These are phyloP conservation scores for Penicillium cinerascens DNA, from an alignment of 495 filamentous ascomycete genomes.

Conservation along the genomic window DNA sequence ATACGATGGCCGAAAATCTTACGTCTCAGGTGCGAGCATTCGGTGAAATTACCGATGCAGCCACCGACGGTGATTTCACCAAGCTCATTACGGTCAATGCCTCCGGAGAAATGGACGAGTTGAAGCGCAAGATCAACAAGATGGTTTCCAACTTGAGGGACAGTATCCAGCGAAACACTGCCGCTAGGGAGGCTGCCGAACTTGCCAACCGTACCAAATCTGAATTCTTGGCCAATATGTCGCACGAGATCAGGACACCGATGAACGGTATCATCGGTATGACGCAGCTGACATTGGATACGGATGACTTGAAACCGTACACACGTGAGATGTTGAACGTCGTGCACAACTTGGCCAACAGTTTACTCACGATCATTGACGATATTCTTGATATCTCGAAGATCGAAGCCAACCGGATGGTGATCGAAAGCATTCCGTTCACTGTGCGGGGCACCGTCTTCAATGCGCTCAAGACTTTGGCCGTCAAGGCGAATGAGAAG, in stretches of 20 bases:
- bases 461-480: slow-evolving; percentile 93
- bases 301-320: slow-evolving; percentile 83
- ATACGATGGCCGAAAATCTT: slow-evolving; percentile 97
- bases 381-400: slow-evolving; percentile 99
- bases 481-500: slow-evolving; percentile 96
- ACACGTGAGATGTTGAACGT: slow-evolving; percentile 99
- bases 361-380: slow-evolving; percentile 96
- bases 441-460: slow-evolving; percentile 94
- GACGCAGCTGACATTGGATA: slow-evolving; percentile 96
- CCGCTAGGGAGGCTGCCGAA: slow-evolving; percentile 92
- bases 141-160: slow-evolving; percentile 97
- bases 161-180: slow-evolving; percentile 97
- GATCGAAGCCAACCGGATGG: slow-evolving; percentile 99
- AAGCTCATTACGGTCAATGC: slow-evolving; percentile 97
- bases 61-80: slow-evolving; percentile 94
- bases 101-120: slow-evolving; percentile 97
- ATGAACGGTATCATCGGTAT: slow-evolving; percentile 89
- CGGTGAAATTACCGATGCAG: slow-evolving; percentile 95
- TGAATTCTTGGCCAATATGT: slow-evolving; percentile 99
- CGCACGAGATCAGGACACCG: slow-evolving; percentile 95
- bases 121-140: slow-evolving; percentile 98
- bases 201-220: slow-evolving; percentile 98
- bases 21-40: slow-evolving; percentile 98
- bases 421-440: slow-evolving; percentile 97
- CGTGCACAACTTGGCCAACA: slow-evolving; percentile 96